Percentiles rank a stretch among this genome's conserved stretches.
Evolutionary conservation across 2,329 filamentous ascomycete genomes (phyloP).

Genomic region (Didymella exigua): DNA sequence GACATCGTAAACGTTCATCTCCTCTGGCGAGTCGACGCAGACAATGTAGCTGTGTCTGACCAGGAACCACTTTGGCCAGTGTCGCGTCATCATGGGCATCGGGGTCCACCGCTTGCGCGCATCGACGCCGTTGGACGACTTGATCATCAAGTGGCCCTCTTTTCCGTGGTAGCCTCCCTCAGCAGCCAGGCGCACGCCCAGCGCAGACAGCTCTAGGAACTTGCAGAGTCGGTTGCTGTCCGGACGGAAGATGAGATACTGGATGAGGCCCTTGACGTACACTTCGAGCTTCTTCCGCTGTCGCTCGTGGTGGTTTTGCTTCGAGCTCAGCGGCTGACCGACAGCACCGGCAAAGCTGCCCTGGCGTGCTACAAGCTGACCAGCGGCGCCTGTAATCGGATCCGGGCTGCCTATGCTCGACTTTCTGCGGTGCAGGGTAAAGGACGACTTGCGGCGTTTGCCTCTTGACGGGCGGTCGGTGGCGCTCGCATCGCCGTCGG

Average conservation of each 20-base stretch:
- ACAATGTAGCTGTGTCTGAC: constrained; percentile 98
- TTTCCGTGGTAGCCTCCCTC: constrained; percentile 98
- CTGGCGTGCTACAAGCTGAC: constrained; percentile 34
- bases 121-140: constrained; percentile 86
- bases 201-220: constrained; percentile 90
- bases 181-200: constrained; percentile 90
- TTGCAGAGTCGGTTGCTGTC: constrained; percentile 96
- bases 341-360: constrained; percentile 51
- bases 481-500: constrained; percentile 72
- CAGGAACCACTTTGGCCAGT: constrained; percentile 95
- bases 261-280: constrained; percentile 91
- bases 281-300: constrained; percentile 86
- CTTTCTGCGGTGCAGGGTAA: constrained; percentile 63
- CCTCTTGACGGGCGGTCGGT: constrained; percentile 63
- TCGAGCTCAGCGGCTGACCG: constrained; percentile 47
- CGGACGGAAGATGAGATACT: constrained; percentile 94
- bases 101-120: constrained; percentile 82
- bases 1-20: constrained; percentile 98
- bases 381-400: constrained; percentile 29
- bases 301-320: constrained; percentile 71
- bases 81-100: constrained; percentile 76
- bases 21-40: constrained; percentile 97
- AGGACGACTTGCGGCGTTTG: constrained; percentile 62
- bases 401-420: constrained; percentile 57
- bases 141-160: constrained; percentile 91